phyloP scores from a whole-genome alignment of 2,329 filamentous ascomycete species.

The Aspergillus sp. region DNA sequence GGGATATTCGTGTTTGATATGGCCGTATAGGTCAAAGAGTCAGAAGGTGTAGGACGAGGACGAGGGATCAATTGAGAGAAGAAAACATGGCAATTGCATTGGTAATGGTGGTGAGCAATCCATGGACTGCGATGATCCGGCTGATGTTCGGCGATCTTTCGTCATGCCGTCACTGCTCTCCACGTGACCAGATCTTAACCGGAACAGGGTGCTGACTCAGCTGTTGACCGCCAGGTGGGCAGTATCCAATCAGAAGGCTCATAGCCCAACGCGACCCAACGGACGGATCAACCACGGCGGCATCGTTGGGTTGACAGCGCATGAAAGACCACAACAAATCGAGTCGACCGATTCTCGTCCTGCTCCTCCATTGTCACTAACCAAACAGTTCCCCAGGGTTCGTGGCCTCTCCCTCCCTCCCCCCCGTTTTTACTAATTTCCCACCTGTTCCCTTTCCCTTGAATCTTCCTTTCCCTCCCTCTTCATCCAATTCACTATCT shows the following conservation, averaged over 20 bases:
- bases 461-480: constrained; percentile 15
- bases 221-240: constrained; percentile 24
- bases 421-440: constrained; percentile 13
- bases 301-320: constrained; percentile 31
- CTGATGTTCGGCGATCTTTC: constrained; percentile 6
- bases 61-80: neutral
- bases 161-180: constrained; percentile 15
- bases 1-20: neutral
- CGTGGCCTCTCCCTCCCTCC: neutral
- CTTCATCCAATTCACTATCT: constrained; percentile 23
- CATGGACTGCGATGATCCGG: neutral
- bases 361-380: constrained; percentile 9
- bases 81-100: neutral
- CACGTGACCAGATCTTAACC: constrained; percentile 16
- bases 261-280: constrained; percentile 39
- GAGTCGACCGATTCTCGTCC: constrained; percentile 34
- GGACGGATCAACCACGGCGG: constrained; percentile 35
- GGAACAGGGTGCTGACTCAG: constrained; percentile 19
- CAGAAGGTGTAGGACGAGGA: no score
- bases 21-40: neutral
- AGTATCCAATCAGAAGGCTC: constrained; percentile 30
- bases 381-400: constrained; percentile 16
- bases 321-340: constrained; percentile 53
- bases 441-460: constrained; percentile 21
- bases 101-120: neutral